A percentile compares a stretch with the other conserved stretches of the same genome.
Evolutionary conservation across 768 basidiomycete genomes (phyloP).

Genomic region (Tylopilus felleus): DNA sequence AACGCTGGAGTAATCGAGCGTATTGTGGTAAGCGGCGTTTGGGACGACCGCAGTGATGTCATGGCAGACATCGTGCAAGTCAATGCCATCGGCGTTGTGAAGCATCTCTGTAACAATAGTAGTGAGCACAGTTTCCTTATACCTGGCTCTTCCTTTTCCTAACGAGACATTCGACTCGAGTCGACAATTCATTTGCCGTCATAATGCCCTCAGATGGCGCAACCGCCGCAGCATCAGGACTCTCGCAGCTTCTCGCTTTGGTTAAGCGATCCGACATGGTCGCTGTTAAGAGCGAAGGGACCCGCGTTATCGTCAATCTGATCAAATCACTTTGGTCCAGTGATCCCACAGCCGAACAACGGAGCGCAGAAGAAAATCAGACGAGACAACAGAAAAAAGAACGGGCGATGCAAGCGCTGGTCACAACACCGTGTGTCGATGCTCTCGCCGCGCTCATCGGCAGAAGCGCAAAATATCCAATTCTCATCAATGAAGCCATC

Average conservation of each 20-base stretch:
- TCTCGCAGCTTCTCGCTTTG: slow-evolving; percentile 71
- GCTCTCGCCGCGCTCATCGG: slow-evolving; percentile 70
- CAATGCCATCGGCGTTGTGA: slow-evolving; percentile 81
- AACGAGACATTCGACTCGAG: slow-evolving; percentile 22
- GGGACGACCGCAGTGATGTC: slow-evolving; percentile 66
- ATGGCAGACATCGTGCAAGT: slow-evolving; percentile 87
- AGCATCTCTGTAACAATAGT: slow-evolving; percentile 79
- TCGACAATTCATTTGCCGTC: slow-evolving; percentile 48
- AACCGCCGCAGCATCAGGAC: slow-evolving; percentile 41
- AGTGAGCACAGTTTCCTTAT: slow-evolving; percentile 41
- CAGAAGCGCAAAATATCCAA: slow-evolving; percentile 74
- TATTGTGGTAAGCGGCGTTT: slow-evolving; percentile 62
- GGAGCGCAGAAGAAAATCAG: slow-evolving; percentile 32
- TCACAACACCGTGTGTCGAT: slow-evolving; percentile 51
- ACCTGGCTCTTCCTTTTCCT: slow-evolving; percentile 30
- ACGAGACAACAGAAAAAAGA: slow-evolving; percentile 49
- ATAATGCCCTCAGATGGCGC: slow-evolving; percentile 42
- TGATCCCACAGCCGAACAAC: slow-evolving; percentile 35
- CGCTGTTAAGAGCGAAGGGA: slow-evolving; percentile 84
- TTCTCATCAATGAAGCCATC: slow-evolving; percentile 86
- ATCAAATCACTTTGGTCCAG: slow-evolving; percentile 73
- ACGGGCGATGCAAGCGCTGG: slow-evolving; percentile 49
- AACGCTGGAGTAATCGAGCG: slow-evolving; percentile 60
- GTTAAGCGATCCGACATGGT: slow-evolving; percentile 76
- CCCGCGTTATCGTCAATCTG: slow-evolving; percentile 83